Evolutionary conservation across 345 rosid species (phyloP).

Genomic region (Eucalyptus fibrosa): DNA sequence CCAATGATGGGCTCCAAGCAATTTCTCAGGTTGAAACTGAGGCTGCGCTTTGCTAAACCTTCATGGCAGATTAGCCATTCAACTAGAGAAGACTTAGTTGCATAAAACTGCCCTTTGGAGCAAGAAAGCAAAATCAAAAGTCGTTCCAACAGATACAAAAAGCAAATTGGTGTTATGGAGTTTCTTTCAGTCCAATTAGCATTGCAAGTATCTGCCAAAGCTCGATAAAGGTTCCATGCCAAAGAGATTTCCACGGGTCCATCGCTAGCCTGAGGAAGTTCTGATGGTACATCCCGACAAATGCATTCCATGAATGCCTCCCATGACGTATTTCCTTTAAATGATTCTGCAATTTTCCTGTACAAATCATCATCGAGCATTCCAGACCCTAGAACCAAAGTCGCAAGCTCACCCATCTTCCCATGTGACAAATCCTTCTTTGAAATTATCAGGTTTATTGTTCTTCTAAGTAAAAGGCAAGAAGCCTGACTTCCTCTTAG

Average conservation of each 20-base stretch:
- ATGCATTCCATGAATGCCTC: constrained; percentile 6
- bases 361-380: background rate
- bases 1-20: background rate
- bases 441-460: background rate
- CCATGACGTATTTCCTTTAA: constrained; percentile 12
- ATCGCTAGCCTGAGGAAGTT: background rate
- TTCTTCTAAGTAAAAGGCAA: constrained; percentile 3
- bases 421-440: constrained; percentile 9
- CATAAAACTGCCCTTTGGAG: background rate
- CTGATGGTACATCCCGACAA: background rate
- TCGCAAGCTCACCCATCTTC: constrained; percentile 14
- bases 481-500: constrained; percentile 12
- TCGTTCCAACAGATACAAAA: constrained; percentile 33
- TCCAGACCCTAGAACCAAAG: constrained; percentile 28
- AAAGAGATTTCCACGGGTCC: background rate
- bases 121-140: constrained; percentile 5
- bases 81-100: constrained; percentile 11
- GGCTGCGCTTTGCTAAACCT: background rate
- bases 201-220: constrained; percentile 7
- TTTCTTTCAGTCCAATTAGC: constrained; percentile 1
- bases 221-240: constrained; percentile 6
- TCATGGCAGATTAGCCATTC: constrained; percentile 25
- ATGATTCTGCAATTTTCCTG: background rate
- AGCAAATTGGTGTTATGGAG: constrained; percentile 29
- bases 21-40: background rate